Evolutionary conservation across 129 eudicot species (phyloP).

Genomic region (Flaveria robusta): DNA sequence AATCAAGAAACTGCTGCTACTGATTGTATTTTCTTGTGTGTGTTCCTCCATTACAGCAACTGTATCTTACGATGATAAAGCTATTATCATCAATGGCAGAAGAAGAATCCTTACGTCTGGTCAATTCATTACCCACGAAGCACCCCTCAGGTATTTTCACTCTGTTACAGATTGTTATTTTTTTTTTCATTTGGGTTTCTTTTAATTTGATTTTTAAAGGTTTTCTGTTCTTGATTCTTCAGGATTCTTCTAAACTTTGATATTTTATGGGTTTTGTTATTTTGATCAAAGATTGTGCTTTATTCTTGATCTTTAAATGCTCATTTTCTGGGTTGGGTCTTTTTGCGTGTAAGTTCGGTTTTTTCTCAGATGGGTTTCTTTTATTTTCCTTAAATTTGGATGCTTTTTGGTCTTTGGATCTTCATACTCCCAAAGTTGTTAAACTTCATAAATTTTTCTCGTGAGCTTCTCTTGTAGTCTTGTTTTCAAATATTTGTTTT

Average conservation of each 20-base stretch:
- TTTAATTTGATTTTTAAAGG: not conserved
- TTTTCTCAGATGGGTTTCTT: not conserved
- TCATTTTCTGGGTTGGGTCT: not conserved
- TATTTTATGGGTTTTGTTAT: conserved; percentile 15
- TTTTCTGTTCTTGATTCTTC: conserved; percentile 16
- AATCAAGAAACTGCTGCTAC: conserved; percentile 31
- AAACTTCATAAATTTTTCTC: not conserved
- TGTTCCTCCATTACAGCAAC: conserved; percentile 50
- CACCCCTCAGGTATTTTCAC: conserved; percentile 73
- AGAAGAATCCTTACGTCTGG: conserved; percentile 87
- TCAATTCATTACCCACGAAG: conserved; percentile 95
- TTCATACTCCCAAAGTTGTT: conserved; percentile 20
- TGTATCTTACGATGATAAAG: conserved; percentile 70
- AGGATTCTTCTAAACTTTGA: conserved; percentile 3
- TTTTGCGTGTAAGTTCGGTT: not conserved
- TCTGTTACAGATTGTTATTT: not conserved
- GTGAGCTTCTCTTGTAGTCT: conserved; percentile 32
- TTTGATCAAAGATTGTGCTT: conserved; percentile 21
- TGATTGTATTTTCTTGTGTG: conserved; percentile 37
- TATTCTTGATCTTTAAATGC: not conserved
- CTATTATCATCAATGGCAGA: conserved; percentile 69
- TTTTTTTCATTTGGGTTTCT: not conserved
- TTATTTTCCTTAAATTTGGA: not conserved
- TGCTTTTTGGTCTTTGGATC: conserved; percentile 25
- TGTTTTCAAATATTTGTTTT: conserved; percentile 16